phyloP scores from a whole-genome alignment of 768 basidiomycete genomes.

The Trametes gibbosa region DNA sequence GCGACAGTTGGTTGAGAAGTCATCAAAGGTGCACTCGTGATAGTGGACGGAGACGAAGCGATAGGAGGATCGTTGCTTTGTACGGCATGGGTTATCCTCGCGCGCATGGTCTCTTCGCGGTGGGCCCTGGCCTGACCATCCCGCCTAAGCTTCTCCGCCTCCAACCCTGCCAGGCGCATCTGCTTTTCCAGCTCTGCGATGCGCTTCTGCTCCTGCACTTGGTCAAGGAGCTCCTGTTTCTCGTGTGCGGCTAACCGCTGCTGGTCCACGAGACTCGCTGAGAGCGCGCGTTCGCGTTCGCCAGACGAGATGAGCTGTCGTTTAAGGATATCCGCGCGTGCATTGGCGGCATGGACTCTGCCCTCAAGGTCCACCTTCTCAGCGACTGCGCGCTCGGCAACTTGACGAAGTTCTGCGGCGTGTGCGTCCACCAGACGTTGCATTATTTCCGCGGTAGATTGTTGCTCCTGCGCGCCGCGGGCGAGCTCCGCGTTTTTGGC shows the following conservation, averaged over 20 bases:
- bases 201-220: conserved; percentile 1
- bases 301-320: neutral
- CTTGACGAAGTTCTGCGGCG: neutral
- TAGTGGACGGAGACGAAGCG: no score
- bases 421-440: neutral
- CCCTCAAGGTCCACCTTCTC: neutral
- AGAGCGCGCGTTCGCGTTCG: neutral
- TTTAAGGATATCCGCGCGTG: neutral
- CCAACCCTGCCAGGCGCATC: neutral
- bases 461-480: neutral
- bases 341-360: neutral
- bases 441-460: neutral
- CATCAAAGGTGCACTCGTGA: no score
- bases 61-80: neutral
- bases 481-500: neutral
- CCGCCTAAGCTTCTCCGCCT: conserved; percentile 1
- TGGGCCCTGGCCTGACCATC: neutral
- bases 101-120: neutral
- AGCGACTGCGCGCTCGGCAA: neutral
- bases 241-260: neutral
- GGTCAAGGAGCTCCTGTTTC: neutral
- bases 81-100: neutral
- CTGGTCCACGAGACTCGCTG: conserved; percentile 4
- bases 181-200: neutral
- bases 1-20: neutral